Base-by-base conservation (phyloP, 371 early-diverging fungal genomes). In the Mortierella sp. region DNA sequence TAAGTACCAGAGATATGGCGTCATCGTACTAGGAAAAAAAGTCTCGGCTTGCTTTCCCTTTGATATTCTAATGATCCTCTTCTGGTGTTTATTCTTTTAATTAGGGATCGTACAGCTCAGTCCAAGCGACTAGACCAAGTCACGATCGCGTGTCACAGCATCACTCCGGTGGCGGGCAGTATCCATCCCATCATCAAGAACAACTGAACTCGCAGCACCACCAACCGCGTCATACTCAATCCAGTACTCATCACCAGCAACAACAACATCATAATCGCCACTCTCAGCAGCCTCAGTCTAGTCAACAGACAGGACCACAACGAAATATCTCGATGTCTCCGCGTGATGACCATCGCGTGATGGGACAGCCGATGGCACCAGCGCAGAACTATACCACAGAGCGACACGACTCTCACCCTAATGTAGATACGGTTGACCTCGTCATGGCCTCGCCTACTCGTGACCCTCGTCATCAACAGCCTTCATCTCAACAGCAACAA, bases 291-390 rank as follows among this genome's bases (percentile, higher is more conserved):
- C 60, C n/a, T n/a, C n/a, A n/a, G n/a, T n/a, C n/a, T n/a, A n/a
- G n/a, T n/a, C n/a, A n/a, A n/a, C n/a, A n/a, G n/a, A n/a, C n/a
- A n/a, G n/a, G n/a, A n/a, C n/a, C n/a, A n/a, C n/a, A n/a, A n/a
- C n/a, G n/a, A n/a, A n/a, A n/a, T n/a, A 48, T 50, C 5, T 61
- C 70, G 14, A 62, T 69, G 58, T 69, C 70, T n/a, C 70, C 70
- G 43, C 70, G 57, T 46, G 58, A 62, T 51, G 70, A 62, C 17
- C 61, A 62, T 42, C 58, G 70, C n/a, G 52, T 49, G 39, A 50
- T 43, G 41, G 52, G 65, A 51, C 65, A 60, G 32, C 55, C 47
- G 47, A n/a, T 42, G 44, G 51, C 28, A 24, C 14, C 39, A 14
- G 6, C 19, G n/a, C 17, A 14, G 26, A 41, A 46, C 9, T 49